Evolutionary conservation across 768 basidiomycete species (phyloP), one percentile per base, ranked within the genome.

Genomic region (Lentinula lateritia): DNA sequence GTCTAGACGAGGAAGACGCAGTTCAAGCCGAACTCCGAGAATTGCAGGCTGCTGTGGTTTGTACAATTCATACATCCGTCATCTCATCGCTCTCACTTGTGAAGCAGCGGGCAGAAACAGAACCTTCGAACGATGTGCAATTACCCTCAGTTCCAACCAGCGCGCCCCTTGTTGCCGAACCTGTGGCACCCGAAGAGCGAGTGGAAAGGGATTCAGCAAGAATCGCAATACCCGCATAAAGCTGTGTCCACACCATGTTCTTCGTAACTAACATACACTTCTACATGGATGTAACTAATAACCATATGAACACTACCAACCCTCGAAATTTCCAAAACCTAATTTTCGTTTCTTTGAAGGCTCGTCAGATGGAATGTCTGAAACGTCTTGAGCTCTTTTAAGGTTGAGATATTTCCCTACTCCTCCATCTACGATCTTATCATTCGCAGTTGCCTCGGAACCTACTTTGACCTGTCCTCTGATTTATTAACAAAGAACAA

Each of bases 271-370:
- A 9, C 18, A 43, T 10, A 61, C 3, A 61, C 32, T 61, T 42
- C 23, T 38, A 23, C n/a, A n/a, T 39, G 60, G 58, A 45, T 38
- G 55, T 34, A 15, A 41, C 16, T 58, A 39, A 32, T 42, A 10
- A 36, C 16, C 20, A 12, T 45, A 35, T 32, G 7, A 50, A 50
- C n/a, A 54, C 66, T 75, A 95, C 92, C 92, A 95, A 38, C 83
- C 85, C 28, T 88, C 86, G 61, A 95, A 95, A 70, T 94, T 80
- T n/a, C 95, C 95, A 73, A 98, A 98, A 1, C 95, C 95, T 42
- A 88, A 71, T 65, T 84, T 88, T 67, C 90, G 84, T 74, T 89
- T 90, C 72, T 88, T 89, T 59, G 74, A 73, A 39, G 88, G 84
- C 53, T 83, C 81, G 38, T 62, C 59, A 34, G 35, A 50, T 28